Evolutionary conservation across 2,329 filamentous ascomycete species (phyloP).

Genomic region (Fusarium hostae): DNA sequence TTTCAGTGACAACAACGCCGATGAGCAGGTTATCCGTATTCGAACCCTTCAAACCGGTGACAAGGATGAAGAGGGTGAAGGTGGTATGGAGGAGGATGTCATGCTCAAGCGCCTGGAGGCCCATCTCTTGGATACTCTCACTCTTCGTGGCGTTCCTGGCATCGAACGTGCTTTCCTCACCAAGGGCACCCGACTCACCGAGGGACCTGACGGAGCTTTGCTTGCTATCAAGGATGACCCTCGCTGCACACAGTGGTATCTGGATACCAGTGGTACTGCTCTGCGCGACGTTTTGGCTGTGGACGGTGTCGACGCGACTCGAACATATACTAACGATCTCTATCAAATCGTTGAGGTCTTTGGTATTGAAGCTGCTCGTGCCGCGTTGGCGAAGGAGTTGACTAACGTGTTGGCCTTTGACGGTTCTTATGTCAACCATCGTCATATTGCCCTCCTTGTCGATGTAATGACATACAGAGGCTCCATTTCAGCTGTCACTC

Average conservation of each 20-base stretch:
- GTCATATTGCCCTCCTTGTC: constrained; percentile 92
- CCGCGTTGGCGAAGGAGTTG: constrained; percentile 87
- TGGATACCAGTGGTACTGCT: constrained; percentile 93
- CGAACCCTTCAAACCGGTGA: constrained; percentile 76
- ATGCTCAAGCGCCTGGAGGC: constrained; percentile 93
- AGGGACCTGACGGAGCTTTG: constrained; percentile 76
- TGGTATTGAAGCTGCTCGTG: constrained; percentile 93
- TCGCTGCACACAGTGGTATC: constrained; percentile 89
- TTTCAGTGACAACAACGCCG: constrained; percentile 97
- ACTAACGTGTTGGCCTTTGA: constrained; percentile 96
- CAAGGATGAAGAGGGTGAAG: constrained; percentile 74
- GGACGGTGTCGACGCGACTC: constrained; percentile 84
- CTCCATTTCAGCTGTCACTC: constrained; percentile 93
- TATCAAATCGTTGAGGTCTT: constrained; percentile 95
- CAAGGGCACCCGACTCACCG: constrained; percentile 76
- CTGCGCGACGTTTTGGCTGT: constrained; percentile 86
- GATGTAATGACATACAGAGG: constrained; percentile 98
- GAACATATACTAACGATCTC: constrained; percentile 95
- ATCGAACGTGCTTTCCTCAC: constrained; percentile 95
- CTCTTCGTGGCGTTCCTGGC: constrained; percentile 88
- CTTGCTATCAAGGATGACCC: constrained; percentile 78
- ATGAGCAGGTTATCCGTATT: constrained; percentile 93
- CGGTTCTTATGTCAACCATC: constrained; percentile 99
- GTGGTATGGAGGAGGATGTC: constrained; percentile 82
- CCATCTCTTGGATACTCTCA: constrained; percentile 90